Evolutionary conservation across 2,329 filamentous ascomycete species (phyloP).

Genomic region (Botrytis hyacinthi): DNA sequence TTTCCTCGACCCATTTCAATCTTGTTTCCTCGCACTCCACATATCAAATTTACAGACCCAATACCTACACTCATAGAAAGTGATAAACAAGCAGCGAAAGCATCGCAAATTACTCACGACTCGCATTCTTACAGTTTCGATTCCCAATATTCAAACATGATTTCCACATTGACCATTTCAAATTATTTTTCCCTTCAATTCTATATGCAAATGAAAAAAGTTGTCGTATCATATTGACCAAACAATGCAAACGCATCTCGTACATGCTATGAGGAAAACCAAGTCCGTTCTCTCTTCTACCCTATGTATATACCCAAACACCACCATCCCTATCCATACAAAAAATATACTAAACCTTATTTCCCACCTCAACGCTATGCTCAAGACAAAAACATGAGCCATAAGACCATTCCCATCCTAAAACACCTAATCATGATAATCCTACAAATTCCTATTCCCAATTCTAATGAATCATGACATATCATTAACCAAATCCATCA

Average conservation of each 20-base stretch:
- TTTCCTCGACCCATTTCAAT: no score
- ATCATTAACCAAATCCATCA: constrained; percentile 78
- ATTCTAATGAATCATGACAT: constrained; percentile 15
- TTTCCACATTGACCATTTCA: not conserved
- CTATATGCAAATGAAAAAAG: not conserved
- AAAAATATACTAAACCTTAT: not conserved
- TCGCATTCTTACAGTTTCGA: not conserved
- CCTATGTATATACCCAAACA: not conserved
- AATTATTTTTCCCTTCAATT: not conserved
- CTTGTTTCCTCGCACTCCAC: not conserved
- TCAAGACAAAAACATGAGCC: not conserved
- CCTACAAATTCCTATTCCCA: not conserved
- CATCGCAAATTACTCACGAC: not conserved
- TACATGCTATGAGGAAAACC: not conserved
- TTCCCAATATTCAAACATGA: not conserved
- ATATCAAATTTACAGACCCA: not conserved
- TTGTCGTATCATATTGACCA: not conserved
- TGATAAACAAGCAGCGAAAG: not conserved
- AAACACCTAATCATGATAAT: constrained; percentile 7
- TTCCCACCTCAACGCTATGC: constrained; percentile 1
- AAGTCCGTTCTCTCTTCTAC: not conserved
- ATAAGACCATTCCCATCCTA: not conserved
- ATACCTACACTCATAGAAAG: not conserved
- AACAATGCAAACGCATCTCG: not conserved
- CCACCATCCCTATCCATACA: not conserved